These are phyloP conservation scores for Platanthera zijinensis DNA, from an alignment of 106 monocot genomes.

Conservation along the genomic window DNA sequence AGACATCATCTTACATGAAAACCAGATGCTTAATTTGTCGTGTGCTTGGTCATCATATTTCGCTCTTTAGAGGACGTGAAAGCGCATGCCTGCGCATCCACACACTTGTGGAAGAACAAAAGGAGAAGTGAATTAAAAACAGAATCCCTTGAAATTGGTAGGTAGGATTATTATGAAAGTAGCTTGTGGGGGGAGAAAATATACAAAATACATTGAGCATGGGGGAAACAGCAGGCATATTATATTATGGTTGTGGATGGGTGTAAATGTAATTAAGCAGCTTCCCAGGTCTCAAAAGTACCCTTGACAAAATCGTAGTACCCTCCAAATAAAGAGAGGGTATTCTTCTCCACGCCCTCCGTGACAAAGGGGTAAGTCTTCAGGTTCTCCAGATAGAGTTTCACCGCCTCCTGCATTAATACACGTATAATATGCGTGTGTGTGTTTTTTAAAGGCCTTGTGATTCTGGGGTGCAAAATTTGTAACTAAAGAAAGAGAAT, in stretches of 20 bases:
- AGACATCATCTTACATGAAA: no score
- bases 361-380: constrained; percentile 46
- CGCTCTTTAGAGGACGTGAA: no score
- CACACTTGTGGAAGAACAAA: background rate
- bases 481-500: background rate
- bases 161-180: background rate
- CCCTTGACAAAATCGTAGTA: constrained; percentile 45
- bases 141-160: background rate
- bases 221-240: background rate
- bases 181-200: background rate
- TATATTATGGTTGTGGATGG: background rate
- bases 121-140: background rate
- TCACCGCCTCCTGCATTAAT: constrained; percentile 44
- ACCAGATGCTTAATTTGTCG: no score
- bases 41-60: no score
- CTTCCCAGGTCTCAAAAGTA: constrained; percentile 36
- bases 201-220: background rate
- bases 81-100: no score
- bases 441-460: background rate
- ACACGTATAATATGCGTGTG: background rate
- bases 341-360: constrained; percentile 42
- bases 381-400: constrained; percentile 45
- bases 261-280: no score
- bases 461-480: no score
- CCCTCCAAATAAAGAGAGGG: constrained; percentile 26